Percentiles rank a stretch among this genome's conserved stretches.
Conservation (phyloP, 2,329 filamentous ascomycete genomes). For the Paraphoma sp. region DNA sequence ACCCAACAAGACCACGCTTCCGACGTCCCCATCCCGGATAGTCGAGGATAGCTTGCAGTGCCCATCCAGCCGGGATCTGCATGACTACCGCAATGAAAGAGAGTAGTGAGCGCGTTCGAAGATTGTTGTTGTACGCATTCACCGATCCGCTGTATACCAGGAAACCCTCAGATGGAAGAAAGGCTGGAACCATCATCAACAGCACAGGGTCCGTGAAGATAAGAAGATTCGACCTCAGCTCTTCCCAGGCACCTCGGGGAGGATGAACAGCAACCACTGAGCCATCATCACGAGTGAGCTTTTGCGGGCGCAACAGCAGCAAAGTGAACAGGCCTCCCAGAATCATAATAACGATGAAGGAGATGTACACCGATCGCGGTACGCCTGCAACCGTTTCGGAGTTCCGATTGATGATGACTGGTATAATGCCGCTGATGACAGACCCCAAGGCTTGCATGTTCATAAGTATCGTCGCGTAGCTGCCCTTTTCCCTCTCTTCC, state of each 20-base stretch:
- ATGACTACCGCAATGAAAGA: slow-evolving; percentile 38
- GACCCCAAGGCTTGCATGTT: slow-evolving; percentile 40
- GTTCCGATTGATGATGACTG: slow-evolving; percentile 38
- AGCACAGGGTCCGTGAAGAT: slow-evolving; percentile 36
- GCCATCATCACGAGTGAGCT: slow-evolving; percentile 37
- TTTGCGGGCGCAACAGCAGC: slow-evolving; percentile 34
- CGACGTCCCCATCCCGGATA: slow-evolving; percentile 36
- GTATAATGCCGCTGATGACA: slow-evolving; percentile 39
- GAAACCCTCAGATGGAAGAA: slow-evolving; percentile 38
- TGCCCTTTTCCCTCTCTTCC: slow-evolving; percentile 39
- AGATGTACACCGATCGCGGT: slow-evolving; percentile 37
- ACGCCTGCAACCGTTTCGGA: slow-evolving; percentile 38
- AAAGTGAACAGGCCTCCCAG: slow-evolving; percentile 33
- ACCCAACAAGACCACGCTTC: slow-evolving; percentile 34
- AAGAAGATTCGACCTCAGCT: slow-evolving; percentile 32
- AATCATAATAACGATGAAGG: slow-evolving; percentile 39
- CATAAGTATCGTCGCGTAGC: slow-evolving; percentile 38
- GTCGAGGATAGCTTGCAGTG: slow-evolving; percentile 36
- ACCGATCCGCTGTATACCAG: slow-evolving; percentile 41
- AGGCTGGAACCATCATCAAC: slow-evolving; percentile 38
- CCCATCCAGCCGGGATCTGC: slow-evolving; percentile 41
- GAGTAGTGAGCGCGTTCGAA: slow-evolving; percentile 33
- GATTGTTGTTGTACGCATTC: slow-evolving; percentile 40
- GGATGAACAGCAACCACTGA: slow-evolving; percentile 37
- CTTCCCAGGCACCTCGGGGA: slow-evolving; percentile 31